Evolutionary conservation across 805 yeast species (phyloP).

Genomic region (Clavispora phyllophila): DNA sequence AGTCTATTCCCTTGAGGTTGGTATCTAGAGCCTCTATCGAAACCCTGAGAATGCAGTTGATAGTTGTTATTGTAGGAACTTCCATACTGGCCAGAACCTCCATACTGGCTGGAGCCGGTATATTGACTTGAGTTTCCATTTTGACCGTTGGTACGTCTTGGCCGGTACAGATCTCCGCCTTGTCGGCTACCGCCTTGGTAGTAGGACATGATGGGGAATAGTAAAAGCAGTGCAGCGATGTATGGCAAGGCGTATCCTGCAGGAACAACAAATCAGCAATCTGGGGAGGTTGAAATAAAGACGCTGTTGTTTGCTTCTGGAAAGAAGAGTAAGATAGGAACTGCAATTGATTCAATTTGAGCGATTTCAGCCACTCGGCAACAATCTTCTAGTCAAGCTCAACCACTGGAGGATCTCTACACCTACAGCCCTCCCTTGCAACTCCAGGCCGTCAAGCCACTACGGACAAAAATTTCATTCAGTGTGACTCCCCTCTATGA

Average conservation of each 20-base stretch:
- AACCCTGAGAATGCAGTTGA: neutral
- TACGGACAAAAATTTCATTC: too few species aligned
- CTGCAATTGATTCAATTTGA: too few species aligned
- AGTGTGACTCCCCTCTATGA: too few species aligned
- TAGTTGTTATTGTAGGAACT: neutral
- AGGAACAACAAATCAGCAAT: neutral
- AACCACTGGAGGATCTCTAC: too few species aligned
- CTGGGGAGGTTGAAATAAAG: too few species aligned
- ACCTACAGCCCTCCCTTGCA: too few species aligned
- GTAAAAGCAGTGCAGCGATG: neutral
- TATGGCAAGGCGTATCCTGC: neutral
- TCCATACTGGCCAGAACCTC: neutral
- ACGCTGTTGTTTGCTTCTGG: too few species aligned
- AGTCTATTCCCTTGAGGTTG: neutral
- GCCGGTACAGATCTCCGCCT: conserved; percentile 16
- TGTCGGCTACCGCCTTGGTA: conserved; percentile 12
- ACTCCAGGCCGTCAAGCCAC: too few species aligned
- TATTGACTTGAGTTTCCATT: neutral
- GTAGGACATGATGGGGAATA: conserved; percentile 8
- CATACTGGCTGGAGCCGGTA: neutral
- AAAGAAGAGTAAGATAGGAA: too few species aligned
- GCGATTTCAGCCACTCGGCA: too few species aligned
- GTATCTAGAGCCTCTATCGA: neutral
- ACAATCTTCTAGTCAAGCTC: too few species aligned
- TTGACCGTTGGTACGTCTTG: neutral